phyloP scores from a whole-genome alignment of 805 yeast species.

The Saccharomyces eubayanus region DNA sequence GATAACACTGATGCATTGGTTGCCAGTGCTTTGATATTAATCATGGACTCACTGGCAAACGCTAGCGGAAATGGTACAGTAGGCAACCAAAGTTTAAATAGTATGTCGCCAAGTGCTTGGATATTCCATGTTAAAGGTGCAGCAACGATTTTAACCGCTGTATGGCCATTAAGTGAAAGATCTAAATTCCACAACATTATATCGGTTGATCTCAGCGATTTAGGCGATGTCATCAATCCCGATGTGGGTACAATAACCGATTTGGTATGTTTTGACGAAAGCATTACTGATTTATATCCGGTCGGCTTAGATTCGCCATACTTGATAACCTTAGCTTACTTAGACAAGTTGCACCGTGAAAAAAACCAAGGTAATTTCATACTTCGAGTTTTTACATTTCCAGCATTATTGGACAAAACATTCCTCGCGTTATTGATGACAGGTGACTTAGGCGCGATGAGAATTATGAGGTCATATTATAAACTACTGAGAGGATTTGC shows the following conservation, averaged over 20 bases:
- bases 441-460: constrained; percentile 81
- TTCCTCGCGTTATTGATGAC: constrained; percentile 70
- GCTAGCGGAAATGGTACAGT: constrained; percentile 35
- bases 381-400: constrained; percentile 81
- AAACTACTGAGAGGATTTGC: constrained; percentile 73
- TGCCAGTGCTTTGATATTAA: constrained; percentile 80
- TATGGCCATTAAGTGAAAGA: constrained; percentile 78
- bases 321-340: constrained; percentile 74
- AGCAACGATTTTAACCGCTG: constrained; percentile 89
- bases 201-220: constrained; percentile 82
- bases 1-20: constrained; percentile 90
- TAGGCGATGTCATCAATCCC: constrained; percentile 53
- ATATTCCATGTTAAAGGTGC: constrained; percentile 95
- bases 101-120: constrained; percentile 91
- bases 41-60: constrained; percentile 90
- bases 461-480: constrained; percentile 85
- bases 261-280: constrained; percentile 75
- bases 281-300: constrained; percentile 79
- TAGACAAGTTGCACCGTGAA: constrained; percentile 76
- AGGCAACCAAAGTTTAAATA: constrained; percentile 31
- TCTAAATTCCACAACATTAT: constrained; percentile 62
- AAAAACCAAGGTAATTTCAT: constrained; percentile 79
- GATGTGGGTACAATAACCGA: constrained; percentile 35
- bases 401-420: constrained; percentile 78
- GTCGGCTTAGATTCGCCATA: constrained; percentile 78